These are phyloP conservation scores for Mucor piriformis DNA, from an alignment of 371 early-diverging fungal species.

Conservation along the genomic window DNA sequence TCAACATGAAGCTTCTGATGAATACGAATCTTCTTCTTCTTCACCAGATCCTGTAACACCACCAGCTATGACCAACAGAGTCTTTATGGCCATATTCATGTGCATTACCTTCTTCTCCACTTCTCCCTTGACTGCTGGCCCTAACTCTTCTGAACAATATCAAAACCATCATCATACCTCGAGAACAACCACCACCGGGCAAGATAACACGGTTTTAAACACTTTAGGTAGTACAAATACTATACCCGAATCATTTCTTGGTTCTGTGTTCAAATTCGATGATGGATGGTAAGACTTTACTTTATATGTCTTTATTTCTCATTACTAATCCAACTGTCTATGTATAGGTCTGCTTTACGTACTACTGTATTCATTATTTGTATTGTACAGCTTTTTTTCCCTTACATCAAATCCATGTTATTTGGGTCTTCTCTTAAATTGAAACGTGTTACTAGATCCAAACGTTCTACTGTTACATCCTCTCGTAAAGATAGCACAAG, in stretches of 20 bases:
- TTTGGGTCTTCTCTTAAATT: slow-evolving; percentile 30
- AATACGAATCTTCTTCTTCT: slow-evolving; percentile 33
- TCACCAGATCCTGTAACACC: slow-evolving; percentile 36
- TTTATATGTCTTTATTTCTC: neutral
- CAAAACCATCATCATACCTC: slow-evolving; percentile 44
- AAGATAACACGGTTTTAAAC: neutral
- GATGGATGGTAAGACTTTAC: slow-evolving; percentile 28
- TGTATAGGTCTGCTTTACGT: slow-evolving; percentile 27
- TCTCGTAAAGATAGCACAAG: slow-evolving; percentile 3
- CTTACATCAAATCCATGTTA: slow-evolving; percentile 27
- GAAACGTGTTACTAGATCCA: slow-evolving; percentile 30
- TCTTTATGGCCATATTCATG: slow-evolving; percentile 53
- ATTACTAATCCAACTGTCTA: neutral
- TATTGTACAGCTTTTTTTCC: slow-evolving; percentile 34
- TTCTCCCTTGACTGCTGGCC: slow-evolving; percentile 43
- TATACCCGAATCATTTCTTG: slow-evolving; percentile 6
- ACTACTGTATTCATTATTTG: slow-evolving; percentile 35
- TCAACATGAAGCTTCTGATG: slow-evolving; percentile 17
- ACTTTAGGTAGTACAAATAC: neutral
- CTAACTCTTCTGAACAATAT: slow-evolving; percentile 34
- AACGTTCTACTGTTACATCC: slow-evolving; percentile 3
- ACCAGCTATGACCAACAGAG: slow-evolving; percentile 34
- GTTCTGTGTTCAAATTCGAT: slow-evolving; percentile 19
- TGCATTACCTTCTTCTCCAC: slow-evolving; percentile 48
- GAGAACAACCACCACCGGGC: slow-evolving; percentile 24